Conservation (phyloP, 2,329 filamentous ascomycete genomes). For the Juglanconis juglandina region DNA sequence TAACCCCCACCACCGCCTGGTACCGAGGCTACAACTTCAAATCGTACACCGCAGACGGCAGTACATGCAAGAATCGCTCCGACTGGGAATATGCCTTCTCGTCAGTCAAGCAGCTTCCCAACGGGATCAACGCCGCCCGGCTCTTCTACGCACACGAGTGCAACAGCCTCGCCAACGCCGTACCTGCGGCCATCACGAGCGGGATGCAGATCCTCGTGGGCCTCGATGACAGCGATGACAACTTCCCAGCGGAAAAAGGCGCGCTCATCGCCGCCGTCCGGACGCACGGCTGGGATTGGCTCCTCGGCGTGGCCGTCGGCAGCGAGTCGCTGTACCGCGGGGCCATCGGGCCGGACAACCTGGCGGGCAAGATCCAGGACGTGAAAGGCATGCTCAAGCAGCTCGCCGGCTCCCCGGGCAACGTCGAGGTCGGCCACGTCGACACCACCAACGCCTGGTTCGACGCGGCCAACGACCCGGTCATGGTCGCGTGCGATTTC, state of each 20-base stretch:
- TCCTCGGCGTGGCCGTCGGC: constrained; percentile 82
- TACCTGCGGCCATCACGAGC: constrained; percentile 78
- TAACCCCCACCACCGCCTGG: background rate
- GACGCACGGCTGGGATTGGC: constrained; percentile 64
- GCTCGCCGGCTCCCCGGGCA: constrained; percentile 41
- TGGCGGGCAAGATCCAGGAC: constrained; percentile 68
- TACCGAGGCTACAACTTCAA: constrained; percentile 4
- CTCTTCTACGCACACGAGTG: constrained; percentile 6
- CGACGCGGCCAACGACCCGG: constrained; percentile 66
- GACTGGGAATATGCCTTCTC: background rate
- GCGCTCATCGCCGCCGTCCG: constrained; percentile 68
- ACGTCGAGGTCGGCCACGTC: constrained; percentile 70
- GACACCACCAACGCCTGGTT: constrained; percentile 83
- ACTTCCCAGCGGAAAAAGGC: constrained; percentile 68
- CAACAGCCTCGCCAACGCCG: constrained; percentile 41
- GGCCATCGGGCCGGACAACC: constrained; percentile 47
- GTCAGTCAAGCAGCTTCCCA: background rate
- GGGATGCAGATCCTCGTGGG: constrained; percentile 77
- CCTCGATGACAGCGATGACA: constrained; percentile 67
- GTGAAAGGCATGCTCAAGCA: constrained; percentile 61
- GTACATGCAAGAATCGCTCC: background rate
- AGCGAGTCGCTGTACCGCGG: constrained; percentile 86
- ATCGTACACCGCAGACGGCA: background rate
- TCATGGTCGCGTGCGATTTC: constrained; percentile 71
- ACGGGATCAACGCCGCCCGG: constrained; percentile 5